Evolutionary conservation across 2,329 filamentous ascomycete species (phyloP), one percentile per base, ranked within the genome.

Genomic region (Chrysoporthe austroafricana): DNA sequence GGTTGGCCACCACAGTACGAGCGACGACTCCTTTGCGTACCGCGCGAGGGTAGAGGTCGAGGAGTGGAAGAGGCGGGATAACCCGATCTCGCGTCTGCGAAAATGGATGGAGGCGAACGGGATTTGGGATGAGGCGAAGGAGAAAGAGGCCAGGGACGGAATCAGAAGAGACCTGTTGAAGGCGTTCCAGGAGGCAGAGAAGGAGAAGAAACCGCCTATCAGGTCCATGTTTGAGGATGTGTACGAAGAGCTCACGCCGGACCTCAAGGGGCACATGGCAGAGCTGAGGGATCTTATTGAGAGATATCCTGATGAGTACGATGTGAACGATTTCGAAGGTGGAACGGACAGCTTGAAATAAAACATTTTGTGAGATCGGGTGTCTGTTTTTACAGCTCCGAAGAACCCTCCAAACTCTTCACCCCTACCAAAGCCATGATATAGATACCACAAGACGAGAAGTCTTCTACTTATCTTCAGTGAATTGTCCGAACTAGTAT

Each of bases 1-100:
- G n/a, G 94, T 98, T 56, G 95, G 92, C 7, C 78, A 99, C 77
- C 96, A 99, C 81, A 97, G 93, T 79, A 99, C 96, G 0, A 96
- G 92, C 0, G 96, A 99, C 76, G 96, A 99, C 80, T 96, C 92
- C 36, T 99, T 97, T 75, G 96, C 96, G 0, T 99, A 99, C 81
- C 91, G 96, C 9, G 94, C 94, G 1, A 89, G 91, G 36, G 90
- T 97, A 0, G 96, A 99, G 76, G 96, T 99, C 8, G 92, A 94
- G 74, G 91, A 94, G 75, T 95, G 92, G 92, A 94, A 94, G 76
- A 68, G 77, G 61, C 70, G 78, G 16, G 78, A 79, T 65, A 79
- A 79, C 56, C 78, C 78, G 3, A 78, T 79, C 26, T 75, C 76
- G n/a, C 70, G 78, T 56, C 70, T 79, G 67, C 76, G 78, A 14